Evolutionary conservation across 805 yeast species (phyloP).

Genomic region (Yamadazyma philogaea): DNA sequence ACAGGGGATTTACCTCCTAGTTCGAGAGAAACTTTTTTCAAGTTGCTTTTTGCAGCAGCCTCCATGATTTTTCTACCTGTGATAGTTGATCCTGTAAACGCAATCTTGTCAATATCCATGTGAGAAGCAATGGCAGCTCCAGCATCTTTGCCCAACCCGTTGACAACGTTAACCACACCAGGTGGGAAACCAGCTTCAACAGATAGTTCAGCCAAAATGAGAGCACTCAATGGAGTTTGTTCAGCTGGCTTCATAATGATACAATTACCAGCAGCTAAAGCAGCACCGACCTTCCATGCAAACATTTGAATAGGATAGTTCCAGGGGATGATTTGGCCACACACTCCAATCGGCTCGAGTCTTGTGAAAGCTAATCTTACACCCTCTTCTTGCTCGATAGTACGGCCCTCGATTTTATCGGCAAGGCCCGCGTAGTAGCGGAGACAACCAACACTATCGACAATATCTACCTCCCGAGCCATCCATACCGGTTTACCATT

Average conservation of each 20-base stretch:
- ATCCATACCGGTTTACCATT: slow-evolving; percentile 54
- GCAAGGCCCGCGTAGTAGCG: slow-evolving; percentile 75
- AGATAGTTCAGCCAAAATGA: slow-evolving; percentile 49
- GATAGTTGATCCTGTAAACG: slow-evolving; percentile 55
- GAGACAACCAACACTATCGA: slow-evolving; percentile 52
- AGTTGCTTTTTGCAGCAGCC: slow-evolving; percentile 39
- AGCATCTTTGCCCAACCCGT: slow-evolving; percentile 43
- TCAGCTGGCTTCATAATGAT: slow-evolving; percentile 49
- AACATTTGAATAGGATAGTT: slow-evolving; percentile 51
- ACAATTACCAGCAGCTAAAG: slow-evolving; percentile 48
- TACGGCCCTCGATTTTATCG: slow-evolving; percentile 63
- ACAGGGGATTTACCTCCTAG: slow-evolving; percentile 54
- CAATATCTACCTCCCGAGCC: slow-evolving; percentile 54
- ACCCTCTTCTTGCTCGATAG: slow-evolving; percentile 55
- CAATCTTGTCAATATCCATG: slow-evolving; percentile 46
- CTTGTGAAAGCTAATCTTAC: slow-evolving; percentile 41
- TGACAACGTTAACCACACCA: slow-evolving; percentile 47
- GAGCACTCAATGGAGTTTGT: slow-evolving; percentile 47
- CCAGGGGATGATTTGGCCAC: slow-evolving; percentile 53
- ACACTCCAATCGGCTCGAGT: slow-evolving; percentile 44
- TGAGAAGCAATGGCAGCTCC: slow-evolving; percentile 48
- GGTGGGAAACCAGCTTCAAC: slow-evolving; percentile 74
- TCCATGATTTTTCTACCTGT: slow-evolving; percentile 43
- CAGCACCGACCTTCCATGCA: slow-evolving; percentile 48
- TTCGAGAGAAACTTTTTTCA: slow-evolving; percentile 49